A percentile compares a stretch with the other conserved stretches of the same genome.
These are phyloP conservation scores for Cutaneotrichosporon cutaneum DNA, from an alignment of 1,284 basidiomycete genomes.

Conservation along the genomic window DNA sequence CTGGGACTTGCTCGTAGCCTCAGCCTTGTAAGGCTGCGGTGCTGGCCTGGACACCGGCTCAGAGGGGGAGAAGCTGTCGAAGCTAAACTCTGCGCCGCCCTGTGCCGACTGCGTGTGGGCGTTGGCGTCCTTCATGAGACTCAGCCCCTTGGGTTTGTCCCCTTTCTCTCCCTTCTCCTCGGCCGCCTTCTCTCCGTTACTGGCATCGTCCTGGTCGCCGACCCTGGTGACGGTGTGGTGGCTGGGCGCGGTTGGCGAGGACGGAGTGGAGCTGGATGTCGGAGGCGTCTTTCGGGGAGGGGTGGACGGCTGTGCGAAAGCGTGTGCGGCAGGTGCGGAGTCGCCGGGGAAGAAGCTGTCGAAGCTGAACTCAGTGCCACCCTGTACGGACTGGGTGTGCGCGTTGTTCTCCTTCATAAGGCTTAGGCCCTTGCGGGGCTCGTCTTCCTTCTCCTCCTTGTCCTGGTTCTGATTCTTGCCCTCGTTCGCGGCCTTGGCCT, in stretches of 20 bases:
- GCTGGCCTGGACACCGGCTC: background rate
- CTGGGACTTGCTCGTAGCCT: too few species aligned
- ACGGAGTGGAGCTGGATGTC: background rate
- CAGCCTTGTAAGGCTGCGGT: too few species aligned
- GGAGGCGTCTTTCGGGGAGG: background rate
- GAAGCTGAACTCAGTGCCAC: slow-evolving; percentile 2
- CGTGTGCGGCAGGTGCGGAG: background rate
- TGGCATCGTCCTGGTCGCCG: background rate
- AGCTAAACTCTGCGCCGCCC: slow-evolving; percentile 11
- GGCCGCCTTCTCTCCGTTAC: slow-evolving; percentile 31
- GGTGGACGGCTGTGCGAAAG: too few species aligned
- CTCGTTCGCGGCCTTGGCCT: background rate
- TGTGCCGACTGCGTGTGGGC: background rate
- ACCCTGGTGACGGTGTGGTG: background rate
- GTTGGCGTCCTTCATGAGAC: slow-evolving; percentile 6
- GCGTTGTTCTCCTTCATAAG: slow-evolving; percentile 7
- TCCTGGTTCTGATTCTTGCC: background rate
- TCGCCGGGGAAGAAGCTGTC: slow-evolving; percentile 1
- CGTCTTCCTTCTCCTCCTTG: background rate
- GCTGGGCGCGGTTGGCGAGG: too few species aligned
- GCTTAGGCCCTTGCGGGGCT: slow-evolving; percentile 4
- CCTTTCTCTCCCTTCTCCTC: slow-evolving; percentile 75
- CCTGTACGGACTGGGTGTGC: background rate
- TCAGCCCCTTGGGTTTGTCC: slow-evolving; percentile 30
- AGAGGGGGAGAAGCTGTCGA: slow-evolving; percentile 6